Conservation (phyloP, 805 yeast genomes). For the Alloascoidea hylecoeti region DNA sequence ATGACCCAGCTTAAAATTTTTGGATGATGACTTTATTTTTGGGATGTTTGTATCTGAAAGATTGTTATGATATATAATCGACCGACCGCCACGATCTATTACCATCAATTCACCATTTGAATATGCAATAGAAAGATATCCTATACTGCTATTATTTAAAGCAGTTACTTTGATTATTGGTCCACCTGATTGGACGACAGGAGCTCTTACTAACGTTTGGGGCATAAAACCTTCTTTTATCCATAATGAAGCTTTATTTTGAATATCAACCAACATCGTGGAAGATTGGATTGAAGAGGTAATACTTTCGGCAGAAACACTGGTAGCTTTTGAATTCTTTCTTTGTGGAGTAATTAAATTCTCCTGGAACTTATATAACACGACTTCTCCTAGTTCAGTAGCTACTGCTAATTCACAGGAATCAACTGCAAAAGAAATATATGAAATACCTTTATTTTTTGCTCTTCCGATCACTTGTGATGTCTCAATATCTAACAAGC, state of each 20-base stretch:
- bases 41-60: background rate
- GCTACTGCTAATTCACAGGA: constrained; percentile 66
- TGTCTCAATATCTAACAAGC: constrained; percentile 46
- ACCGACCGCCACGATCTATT: constrained; percentile 59
- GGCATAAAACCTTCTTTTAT: background rate
- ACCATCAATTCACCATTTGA: constrained; percentile 58
- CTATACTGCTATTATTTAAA: constrained; percentile 55
- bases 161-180: constrained; percentile 35
- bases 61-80: constrained; percentile 7
- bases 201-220: background rate
- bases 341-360: too few species aligned
- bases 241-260: background rate
- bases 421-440: constrained; percentile 65
- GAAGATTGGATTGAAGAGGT: background rate
- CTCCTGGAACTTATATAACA: constrained; percentile 55
- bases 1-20: too few species aligned
- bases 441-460: constrained; percentile 29
- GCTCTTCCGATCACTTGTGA: constrained; percentile 31
- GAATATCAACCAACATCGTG: background rate
- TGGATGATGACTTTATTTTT: background rate
- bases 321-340: too few species aligned
- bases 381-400: constrained; percentile 55
- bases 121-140: constrained; percentile 75
- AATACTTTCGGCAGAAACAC: too few species aligned
- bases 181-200: background rate